Evolutionary conservation across 768 basidiomycete species (phyloP).

Genomic region (Trametes cingulata): DNA sequence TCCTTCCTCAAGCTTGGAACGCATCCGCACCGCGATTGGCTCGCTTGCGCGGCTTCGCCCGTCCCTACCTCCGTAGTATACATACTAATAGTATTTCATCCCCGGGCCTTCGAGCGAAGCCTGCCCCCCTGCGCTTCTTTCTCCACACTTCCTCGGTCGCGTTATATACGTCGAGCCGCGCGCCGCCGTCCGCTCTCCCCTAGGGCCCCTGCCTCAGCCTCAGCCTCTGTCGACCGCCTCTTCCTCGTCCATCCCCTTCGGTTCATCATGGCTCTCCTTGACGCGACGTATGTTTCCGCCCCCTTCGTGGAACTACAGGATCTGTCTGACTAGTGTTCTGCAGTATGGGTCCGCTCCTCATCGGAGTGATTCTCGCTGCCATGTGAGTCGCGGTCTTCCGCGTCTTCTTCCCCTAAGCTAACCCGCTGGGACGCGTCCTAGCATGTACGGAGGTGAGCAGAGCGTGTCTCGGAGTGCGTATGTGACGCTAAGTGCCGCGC

Average conservation of each 20-base stretch:
- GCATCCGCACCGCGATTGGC: neutral
- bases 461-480: neutral
- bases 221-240: neutral
- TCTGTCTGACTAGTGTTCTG: neutral
- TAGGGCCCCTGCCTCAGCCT: neutral
- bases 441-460: slow-evolving; percentile 53
- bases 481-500: neutral
- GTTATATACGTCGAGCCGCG: neutral
- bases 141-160: neutral
- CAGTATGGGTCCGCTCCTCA: slow-evolving; percentile 53
- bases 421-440: slow-evolving; percentile 21
- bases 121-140: neutral
- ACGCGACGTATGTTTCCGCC: slow-evolving; percentile 11
- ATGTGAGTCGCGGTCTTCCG: slow-evolving; percentile 35
- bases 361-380: slow-evolving; percentile 50
- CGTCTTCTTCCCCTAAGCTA: neutral
- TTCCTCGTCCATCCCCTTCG: neutral
- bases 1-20: neutral
- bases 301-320: neutral
- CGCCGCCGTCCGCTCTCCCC: neutral
- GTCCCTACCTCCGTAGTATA: neutral
- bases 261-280: slow-evolving; percentile 15
- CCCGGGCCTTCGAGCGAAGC: neutral
- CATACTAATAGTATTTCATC: neutral
- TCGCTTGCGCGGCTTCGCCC: neutral